Evolutionary conservation across 768 basidiomycete species (phyloP), one percentile per base, ranked within the genome.

Genomic region (Russula lepida): DNA sequence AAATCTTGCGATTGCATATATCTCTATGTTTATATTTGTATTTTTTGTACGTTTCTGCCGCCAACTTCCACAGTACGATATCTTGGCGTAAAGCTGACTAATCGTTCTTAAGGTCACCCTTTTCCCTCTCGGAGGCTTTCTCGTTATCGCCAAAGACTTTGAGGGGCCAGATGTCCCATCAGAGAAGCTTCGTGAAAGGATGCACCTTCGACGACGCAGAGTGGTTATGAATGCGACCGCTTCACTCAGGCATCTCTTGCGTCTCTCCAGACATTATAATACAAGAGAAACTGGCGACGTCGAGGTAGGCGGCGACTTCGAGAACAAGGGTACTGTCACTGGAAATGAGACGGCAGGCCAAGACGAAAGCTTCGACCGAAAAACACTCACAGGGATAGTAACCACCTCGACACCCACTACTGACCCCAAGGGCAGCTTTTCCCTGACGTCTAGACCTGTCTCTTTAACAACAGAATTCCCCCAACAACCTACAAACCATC

Each of bases 1-100:
- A 65, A 79, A 79, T 56, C 71, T 89, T 15, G 78, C 84, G 0
- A 77, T 89, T 25, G 85, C 85, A 0, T 89, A 88, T 67, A 78
- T 87, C 19, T 78, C 85, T 3, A 79, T 76, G 3, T 82, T 87
- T 64, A 72, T 83, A 13, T 74, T 88, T 15, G 75, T 88, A 0
- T 88, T 82, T 67, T 74, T 79, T 67, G 82, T 87, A 64, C 50
- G 77, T 72, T 19, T 27, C 21, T 33, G 15, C 57, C 17, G 11
- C 7, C 21, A 11, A 46, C 7, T 43, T 46, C 23, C 44, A 4
- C 13, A 52, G 19, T 25, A 7, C 35, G 13, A 6, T 37, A 37
- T 17, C n/a, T 15, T 43, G 9, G 13, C 15, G 33, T 51, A 4
- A 25, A 33, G 59, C 30, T 39, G 54, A 23, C 30, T 44, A 55